Base-by-base conservation (phyloP, 1,284 basidiomycete genomes). In the Pyrrhoderma lamaoense region DNA sequence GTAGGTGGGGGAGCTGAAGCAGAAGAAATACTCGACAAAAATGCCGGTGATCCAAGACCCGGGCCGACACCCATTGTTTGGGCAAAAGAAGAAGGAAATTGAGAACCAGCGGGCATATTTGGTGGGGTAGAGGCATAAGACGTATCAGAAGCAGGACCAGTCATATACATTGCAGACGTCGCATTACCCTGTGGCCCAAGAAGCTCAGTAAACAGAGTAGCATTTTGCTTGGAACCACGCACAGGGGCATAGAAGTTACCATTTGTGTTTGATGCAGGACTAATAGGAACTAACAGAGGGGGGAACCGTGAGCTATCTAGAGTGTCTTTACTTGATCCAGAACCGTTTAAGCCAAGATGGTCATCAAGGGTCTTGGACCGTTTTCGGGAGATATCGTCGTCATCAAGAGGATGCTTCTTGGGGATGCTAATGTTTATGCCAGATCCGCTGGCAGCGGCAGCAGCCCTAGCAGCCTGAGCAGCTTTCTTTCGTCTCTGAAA, bases 401-500 rank as follows among this genome's bases (percentile, higher is more conserved):
- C 59, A 44, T 49, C 47, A n/a, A 31, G n/a, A 18, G 48, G 18
- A 18, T 49, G 53, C 42, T 57, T 52, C 45, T 54, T 58, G 22
- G 35, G 31, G n/a, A 46, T 55, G 59, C 60, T 14, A 60, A 66
- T 25, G 59, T 63, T 67, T 25, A 61, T 54, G 40, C 47, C 58
- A 16, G 65, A 58, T 18, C 43, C 43, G 21, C 13, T 61, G 39
- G 70, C 34, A 34, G 73, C 69, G 58, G 77, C 76, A 55, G 49
- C 18, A 25, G 52, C 56, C 39, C 57, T 51, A n/a, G 62, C 54
- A 16, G 46, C 34, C 14, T 45, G 56, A 36, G 48, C 46, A 16
- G 68, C 66, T 34, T 64, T 64, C 52, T 83, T 89, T 57, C 85
- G 77, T 27, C 77, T 67, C 56, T 90, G 80, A 61, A 86, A 93